Conservation (phyloP, 2,329 filamentous ascomycete species). For the Trichoderma aggressivum region DNA sequence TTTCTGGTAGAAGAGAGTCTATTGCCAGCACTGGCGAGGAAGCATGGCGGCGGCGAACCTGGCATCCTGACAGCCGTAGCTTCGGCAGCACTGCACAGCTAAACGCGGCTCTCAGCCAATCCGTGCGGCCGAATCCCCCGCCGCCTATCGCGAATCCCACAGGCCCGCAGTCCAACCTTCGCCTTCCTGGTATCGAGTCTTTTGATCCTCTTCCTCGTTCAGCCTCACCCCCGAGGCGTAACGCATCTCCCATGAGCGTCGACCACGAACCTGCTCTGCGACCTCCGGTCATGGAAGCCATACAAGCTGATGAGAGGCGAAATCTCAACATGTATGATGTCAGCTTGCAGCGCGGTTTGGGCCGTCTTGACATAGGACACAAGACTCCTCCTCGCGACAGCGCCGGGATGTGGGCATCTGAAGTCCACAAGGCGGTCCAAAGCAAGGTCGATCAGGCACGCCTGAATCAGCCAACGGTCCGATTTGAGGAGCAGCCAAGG, state of each 20-base stretch:
- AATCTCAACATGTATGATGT: conserved; percentile 61
- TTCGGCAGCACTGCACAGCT: conserved; percentile 67
- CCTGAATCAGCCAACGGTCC: conserved; percentile 45
- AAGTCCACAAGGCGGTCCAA: conserved; percentile 53
- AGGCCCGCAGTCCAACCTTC: conserved; percentile 57
- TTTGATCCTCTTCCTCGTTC: conserved; percentile 74
- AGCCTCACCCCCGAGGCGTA: conserved; percentile 59
- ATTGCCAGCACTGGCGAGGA: conserved; percentile 62
- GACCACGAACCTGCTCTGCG: conserved; percentile 50
- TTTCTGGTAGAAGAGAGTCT: conserved; percentile 62
- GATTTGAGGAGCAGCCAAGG: conserved; percentile 50
- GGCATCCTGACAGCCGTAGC: conserved; percentile 76
- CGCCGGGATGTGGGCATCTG: conserved; percentile 54
- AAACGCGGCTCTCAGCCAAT: conserved; percentile 71
- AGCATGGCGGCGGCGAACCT: conserved; percentile 79
- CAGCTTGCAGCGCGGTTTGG: conserved; percentile 63
- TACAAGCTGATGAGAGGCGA: conserved; percentile 45
- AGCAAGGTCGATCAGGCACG: conserved; percentile 53
- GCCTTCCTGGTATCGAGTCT: conserved; percentile 86
- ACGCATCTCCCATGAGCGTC: conserved; percentile 73
- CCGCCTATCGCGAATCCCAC: conserved; percentile 45
- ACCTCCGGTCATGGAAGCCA: conserved; percentile 29
- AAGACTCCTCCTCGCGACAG: conserved; percentile 50
- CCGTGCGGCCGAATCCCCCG: conserved; percentile 52
- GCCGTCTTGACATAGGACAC: conserved; percentile 60